Conservation (phyloP, 164 flowering plant genomes). For the Macadamia tetraphylla region DNA sequence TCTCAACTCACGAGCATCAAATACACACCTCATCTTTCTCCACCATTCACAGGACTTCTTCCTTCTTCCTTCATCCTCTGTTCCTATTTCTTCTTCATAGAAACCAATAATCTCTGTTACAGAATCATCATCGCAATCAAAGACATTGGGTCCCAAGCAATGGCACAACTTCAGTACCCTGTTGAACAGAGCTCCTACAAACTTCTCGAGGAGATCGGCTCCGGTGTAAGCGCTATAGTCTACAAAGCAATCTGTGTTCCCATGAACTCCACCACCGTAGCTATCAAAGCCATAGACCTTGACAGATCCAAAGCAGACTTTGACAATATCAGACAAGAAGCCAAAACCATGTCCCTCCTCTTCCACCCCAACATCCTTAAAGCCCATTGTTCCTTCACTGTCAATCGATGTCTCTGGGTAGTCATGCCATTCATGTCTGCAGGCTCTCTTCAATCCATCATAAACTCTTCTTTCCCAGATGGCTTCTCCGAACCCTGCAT, state of each 20-base stretch:
- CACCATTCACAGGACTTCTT: too few relatives aligned
- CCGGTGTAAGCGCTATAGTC: slow-evolving; percentile 58
- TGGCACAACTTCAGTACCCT: slow-evolving; percentile 33
- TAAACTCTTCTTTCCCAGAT: slow-evolving; percentile 49
- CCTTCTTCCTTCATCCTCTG: too few relatives aligned
- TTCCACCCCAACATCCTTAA: slow-evolving; percentile 78
- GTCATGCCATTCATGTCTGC: slow-evolving; percentile 92
- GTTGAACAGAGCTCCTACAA: slow-evolving; percentile 44
- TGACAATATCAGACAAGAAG: slow-evolving; percentile 47
- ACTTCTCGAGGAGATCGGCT: slow-evolving; percentile 54
- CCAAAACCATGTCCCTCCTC: slow-evolving; percentile 61
- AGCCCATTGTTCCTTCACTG: slow-evolving; percentile 75
- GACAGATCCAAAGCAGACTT: slow-evolving; percentile 45
- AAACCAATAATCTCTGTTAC: too few relatives aligned
- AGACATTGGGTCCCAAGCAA: too few relatives aligned
- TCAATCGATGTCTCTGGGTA: slow-evolving; percentile 67
- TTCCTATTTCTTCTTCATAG: too few relatives aligned
- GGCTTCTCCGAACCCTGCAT: slow-evolving; percentile 64
- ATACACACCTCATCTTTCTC: too few relatives aligned
- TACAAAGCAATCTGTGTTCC: slow-evolving; percentile 71
- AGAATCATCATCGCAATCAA: too few relatives aligned
- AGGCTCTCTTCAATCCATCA: slow-evolving; percentile 76
- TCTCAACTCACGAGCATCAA: too few relatives aligned
- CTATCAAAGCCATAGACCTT: slow-evolving; percentile 74
- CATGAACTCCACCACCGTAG: slow-evolving; percentile 40